phyloP scores from a whole-genome alignment of 129 eudicot genomes.

The Apium graveolens region DNA sequence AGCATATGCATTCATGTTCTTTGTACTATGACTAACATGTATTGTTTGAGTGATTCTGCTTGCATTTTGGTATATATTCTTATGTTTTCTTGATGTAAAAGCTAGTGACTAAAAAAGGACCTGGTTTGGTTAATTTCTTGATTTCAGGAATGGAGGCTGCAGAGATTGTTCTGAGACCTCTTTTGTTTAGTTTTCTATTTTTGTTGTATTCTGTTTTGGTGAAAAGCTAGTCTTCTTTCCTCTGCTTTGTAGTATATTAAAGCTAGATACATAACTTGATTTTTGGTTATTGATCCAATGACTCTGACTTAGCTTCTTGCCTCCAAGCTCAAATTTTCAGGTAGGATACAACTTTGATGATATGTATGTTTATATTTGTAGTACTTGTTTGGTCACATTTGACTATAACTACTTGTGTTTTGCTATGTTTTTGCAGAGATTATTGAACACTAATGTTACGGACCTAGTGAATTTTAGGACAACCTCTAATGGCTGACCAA shows the following conservation, averaged over 20 bases:
- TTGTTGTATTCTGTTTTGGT: neutral
- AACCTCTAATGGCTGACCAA: conserved; percentile 56
- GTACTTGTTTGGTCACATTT: neutral
- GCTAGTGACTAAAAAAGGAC: neutral
- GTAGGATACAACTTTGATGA: neutral
- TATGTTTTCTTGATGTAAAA: conserved; percentile 7
- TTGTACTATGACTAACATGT: neutral
- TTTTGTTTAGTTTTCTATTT: neutral
- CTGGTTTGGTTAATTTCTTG: neutral
- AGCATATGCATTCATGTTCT: neutral
- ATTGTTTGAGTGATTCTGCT: conserved; percentile 1
- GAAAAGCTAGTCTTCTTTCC: conserved; percentile 7
- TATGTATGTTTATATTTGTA: neutral
- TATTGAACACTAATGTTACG: conserved; percentile 47
- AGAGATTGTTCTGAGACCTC: conserved; percentile 22
- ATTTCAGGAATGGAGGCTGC: conserved; percentile 33
- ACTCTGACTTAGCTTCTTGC: neutral
- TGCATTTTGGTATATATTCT: neutral
- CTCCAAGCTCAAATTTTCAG: neutral
- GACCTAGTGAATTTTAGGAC: conserved; percentile 56
- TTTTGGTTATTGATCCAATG: conserved; percentile 1
- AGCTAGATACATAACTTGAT: neutral
- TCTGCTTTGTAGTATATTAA: neutral
- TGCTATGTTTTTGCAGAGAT: conserved; percentile 13
- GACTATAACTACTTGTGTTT: neutral